phyloP scores from a whole-genome alignment of 2,329 filamentous ascomycete species.

The Elsinoe batatas region DNA sequence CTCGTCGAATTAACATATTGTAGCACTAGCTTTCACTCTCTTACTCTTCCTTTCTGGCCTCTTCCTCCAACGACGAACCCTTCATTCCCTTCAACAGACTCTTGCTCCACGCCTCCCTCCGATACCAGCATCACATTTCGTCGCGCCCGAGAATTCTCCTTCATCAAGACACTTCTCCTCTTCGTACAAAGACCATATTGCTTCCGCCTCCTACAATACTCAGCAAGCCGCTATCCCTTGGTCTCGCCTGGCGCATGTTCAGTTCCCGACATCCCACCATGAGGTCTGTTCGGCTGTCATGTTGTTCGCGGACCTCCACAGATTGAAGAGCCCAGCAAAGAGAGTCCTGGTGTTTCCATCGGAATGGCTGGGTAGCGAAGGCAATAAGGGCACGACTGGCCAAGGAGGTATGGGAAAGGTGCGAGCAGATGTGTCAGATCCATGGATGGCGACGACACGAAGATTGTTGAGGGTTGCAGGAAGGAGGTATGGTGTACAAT shows the following conservation, averaged over 20 bases:
- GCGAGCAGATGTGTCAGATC: conserved; percentile 30
- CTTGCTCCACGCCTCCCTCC: conserved; percentile 18
- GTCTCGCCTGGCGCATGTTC: conserved; percentile 38
- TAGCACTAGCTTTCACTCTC: conserved; percentile 65
- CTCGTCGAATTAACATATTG: not conserved
- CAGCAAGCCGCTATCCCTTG: conserved; percentile 46
- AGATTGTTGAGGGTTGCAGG: conserved; percentile 37
- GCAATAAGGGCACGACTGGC: conserved; percentile 14
- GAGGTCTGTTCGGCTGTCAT: conserved; percentile 43
- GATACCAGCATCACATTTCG: conserved; percentile 2
- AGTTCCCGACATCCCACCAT: conserved; percentile 35
- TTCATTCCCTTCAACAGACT: conserved; percentile 40
- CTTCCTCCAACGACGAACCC: conserved; percentile 74
- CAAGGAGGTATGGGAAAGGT: conserved; percentile 21
- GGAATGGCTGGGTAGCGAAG: conserved; percentile 22
- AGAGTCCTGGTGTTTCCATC: conserved; percentile 38
- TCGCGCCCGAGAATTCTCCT: not conserved
- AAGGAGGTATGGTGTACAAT: conserved; percentile 35
- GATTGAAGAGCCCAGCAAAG: conserved; percentile 36
- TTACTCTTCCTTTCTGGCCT: conserved; percentile 84
- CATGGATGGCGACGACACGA: conserved; percentile 35
- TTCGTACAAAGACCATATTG: not conserved
- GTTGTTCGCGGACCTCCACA: conserved; percentile 38
- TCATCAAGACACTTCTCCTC: not conserved
- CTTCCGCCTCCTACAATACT: not conserved